Percentiles rank a stretch among this genome's conserved stretches.
Conservation (phyloP, 768 basidiomycete genomes). For the Mycena vulgaris region DNA sequence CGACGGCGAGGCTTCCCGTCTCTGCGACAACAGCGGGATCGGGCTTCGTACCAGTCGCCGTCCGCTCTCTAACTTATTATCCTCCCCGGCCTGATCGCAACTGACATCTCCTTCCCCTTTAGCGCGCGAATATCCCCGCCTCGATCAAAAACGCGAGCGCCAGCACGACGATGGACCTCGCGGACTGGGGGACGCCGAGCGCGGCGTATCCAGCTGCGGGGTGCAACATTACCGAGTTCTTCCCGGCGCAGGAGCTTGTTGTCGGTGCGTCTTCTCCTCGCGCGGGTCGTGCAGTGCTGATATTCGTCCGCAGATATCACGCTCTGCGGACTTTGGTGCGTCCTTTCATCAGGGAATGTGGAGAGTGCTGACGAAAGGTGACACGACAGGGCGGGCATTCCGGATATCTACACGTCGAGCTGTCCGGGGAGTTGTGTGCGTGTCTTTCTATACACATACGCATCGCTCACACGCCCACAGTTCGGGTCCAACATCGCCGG, state of each 20-base stretch:
- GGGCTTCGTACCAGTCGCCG: too few relatives aligned
- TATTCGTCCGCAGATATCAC: conserved; percentile 56
- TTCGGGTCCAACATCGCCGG: conserved; percentile 67
- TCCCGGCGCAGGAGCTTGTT: conserved; percentile 65
- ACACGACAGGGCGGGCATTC: conserved; percentile 64
- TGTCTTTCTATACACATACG: conserved; percentile 24
- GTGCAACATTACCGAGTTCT: conserved; percentile 63
- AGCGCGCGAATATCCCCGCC: conserved; percentile 32
- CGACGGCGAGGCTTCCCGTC: too few relatives aligned
- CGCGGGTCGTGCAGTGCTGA: background rate
- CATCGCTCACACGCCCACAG: conserved; percentile 52
- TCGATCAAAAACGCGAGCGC: conserved; percentile 26
- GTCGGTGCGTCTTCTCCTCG: conserved; percentile 41
- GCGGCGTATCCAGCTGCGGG: conserved; percentile 56
- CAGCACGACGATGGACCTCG: conserved; percentile 32
- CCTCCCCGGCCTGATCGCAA: too few relatives aligned
- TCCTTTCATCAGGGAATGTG: background rate
- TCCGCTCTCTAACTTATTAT: too few relatives aligned
- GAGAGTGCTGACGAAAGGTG: background rate
- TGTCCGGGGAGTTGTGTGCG: conserved; percentile 65
- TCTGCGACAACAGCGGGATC: too few relatives aligned
- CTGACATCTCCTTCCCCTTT: background rate
- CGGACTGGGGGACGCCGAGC: conserved; percentile 63
- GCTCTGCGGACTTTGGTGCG: conserved; percentile 67
- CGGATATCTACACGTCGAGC: conserved; percentile 56